Evolutionary conservation across 495 filamentous ascomycete species (phyloP).

Genomic region (Hypoxylon intermedium): DNA sequence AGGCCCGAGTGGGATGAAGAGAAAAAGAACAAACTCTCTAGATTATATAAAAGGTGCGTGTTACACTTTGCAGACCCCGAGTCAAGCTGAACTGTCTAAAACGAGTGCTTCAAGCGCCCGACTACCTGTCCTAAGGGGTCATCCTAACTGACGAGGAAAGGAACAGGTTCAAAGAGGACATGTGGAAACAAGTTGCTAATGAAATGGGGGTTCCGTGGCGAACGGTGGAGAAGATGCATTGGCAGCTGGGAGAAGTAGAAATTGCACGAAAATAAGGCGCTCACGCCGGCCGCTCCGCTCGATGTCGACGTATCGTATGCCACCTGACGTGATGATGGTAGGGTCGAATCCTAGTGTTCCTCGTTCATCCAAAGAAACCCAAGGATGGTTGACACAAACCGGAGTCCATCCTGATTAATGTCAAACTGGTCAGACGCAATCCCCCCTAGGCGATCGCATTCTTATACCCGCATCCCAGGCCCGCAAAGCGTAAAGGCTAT

Average conservation of each 20-base stretch:
- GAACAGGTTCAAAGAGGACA: slow-evolving; percentile 89
- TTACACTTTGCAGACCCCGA: background rate
- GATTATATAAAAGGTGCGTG: slow-evolving; percentile 90
- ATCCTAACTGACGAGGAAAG: slow-evolving; percentile 38
- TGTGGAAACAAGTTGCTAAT: slow-evolving; percentile 99
- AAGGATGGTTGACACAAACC: no score
- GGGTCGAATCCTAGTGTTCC: no score
- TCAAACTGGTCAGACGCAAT: slow-evolving; percentile 56
- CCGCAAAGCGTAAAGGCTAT: slow-evolving; percentile 55
- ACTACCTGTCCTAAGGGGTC: background rate
- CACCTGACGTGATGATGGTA: no score
- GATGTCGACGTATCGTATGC: no score
- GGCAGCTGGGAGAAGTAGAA: slow-evolving; percentile 90
- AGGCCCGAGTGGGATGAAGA: slow-evolving; percentile 95
- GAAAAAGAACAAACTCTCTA: slow-evolving; percentile 92
- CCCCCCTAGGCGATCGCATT: slow-evolving; percentile 57
- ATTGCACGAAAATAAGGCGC: no score
- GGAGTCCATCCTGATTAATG: slow-evolving; percentile 56
- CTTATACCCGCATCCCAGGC: slow-evolving; percentile 47
- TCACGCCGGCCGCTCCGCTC: no score
- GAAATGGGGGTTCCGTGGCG: no score
- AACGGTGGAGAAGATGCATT: slow-evolving; percentile 96
- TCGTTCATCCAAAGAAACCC: no score
- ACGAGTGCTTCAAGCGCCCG: background rate
- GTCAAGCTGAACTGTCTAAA: background rate